Percentiles rank a stretch among this genome's conserved stretches.
Evolutionary conservation across 129 eudicot genomes (phyloP).

Genomic region (Heracleum sosnowskyi): DNA sequence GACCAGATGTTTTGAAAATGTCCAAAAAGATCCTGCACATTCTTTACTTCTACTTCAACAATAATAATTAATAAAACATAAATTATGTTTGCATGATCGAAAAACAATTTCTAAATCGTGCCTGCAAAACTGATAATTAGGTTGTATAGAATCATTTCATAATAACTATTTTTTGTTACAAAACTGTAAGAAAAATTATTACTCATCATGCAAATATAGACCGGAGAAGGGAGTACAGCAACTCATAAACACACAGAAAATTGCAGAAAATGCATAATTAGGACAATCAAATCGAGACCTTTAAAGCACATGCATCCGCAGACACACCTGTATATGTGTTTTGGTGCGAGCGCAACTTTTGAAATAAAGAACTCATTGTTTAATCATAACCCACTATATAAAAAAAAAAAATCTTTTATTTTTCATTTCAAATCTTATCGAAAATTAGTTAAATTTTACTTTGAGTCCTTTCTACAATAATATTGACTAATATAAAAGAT

Average conservation of each 20-base stretch:
- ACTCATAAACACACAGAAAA: neutral
- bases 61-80: neutral
- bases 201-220: neutral
- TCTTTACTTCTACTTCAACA: neutral
- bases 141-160: neutral
- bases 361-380: conserved; percentile 25
- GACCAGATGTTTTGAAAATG: neutral
- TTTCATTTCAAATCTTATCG: no score
- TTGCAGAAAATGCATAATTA: conserved; percentile 8
- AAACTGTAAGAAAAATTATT: neutral
- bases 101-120: neutral
- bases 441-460: no score
- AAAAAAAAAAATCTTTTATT: conserved; percentile 25
- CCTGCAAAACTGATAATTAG: neutral
- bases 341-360: conserved; percentile 21
- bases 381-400: conserved; percentile 30
- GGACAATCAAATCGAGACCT: conserved; percentile 23
- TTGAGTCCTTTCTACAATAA: no score
- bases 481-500: no score
- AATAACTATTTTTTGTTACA: neutral
- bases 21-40: neutral
- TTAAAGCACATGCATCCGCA: conserved; percentile 26
- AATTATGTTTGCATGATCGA: neutral
- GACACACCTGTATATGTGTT: conserved; percentile 9
- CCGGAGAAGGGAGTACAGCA: neutral